Evolutionary conservation across 2,329 filamentous ascomycete species (phyloP).

Genomic region (Colletotrichum godetiae): DNA sequence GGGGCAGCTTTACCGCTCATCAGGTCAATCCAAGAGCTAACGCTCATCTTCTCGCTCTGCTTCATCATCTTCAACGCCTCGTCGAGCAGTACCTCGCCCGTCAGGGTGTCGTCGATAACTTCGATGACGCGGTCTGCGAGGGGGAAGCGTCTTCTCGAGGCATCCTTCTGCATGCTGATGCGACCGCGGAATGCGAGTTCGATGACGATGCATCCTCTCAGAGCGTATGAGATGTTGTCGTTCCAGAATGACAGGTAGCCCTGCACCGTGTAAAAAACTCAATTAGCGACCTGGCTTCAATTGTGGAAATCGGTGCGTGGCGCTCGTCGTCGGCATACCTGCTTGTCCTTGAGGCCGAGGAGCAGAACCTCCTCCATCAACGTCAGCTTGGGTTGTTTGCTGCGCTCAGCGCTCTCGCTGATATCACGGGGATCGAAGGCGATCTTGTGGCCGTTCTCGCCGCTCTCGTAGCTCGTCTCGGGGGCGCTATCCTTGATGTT

Average conservation of each 20-base stretch:
- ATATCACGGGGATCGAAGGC: constrained; percentile 97
- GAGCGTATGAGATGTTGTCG: constrained; percentile 98
- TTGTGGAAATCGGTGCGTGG: not conserved
- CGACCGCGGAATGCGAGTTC: constrained; percentile 96
- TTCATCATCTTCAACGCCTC: constrained; percentile 99
- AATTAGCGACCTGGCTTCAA: constrained; percentile 15
- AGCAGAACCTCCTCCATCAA: constrained; percentile 98
- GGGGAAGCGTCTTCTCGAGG: constrained; percentile 89
- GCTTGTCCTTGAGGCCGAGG: constrained; percentile 97
- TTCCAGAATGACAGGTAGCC: constrained; percentile 99
- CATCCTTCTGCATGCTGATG: constrained; percentile 98
- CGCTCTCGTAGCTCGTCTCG: constrained; percentile 88
- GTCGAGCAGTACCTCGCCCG: constrained; percentile 95
- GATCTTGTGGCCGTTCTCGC: constrained; percentile 98
- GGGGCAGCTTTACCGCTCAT: constrained; percentile 82
- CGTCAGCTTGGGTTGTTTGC: constrained; percentile 97
- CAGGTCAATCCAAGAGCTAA: constrained; percentile 98
- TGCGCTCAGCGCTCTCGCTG: constrained; percentile 94
- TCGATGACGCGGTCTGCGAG: constrained; percentile 94
- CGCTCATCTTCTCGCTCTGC: constrained; percentile 99
- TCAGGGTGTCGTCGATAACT: constrained; percentile 95
- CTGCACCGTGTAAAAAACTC: constrained; percentile 55
- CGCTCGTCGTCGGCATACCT: constrained; percentile 68
- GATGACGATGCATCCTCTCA: constrained; percentile 97
- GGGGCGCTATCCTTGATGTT: constrained; percentile 66